Evolutionary conservation across 1,139 yeast species (phyloP), one percentile per base, ranked within the genome.

Genomic region (Suhomyces bribrorum): DNA sequence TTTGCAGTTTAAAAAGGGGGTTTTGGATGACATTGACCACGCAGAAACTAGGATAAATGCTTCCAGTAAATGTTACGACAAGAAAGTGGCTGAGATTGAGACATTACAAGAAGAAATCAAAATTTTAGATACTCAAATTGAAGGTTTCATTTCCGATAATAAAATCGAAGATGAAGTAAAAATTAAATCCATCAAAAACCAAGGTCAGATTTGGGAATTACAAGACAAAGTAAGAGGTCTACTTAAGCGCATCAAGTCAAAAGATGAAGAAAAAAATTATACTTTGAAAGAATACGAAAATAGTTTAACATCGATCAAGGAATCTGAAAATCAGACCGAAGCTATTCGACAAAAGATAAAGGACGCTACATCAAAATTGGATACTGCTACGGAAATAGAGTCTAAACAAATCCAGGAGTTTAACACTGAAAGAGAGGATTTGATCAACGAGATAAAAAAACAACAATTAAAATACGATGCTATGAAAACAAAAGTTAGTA

Each of bases 201-300:
- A 72, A 57, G 25, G 67, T 44, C 44, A 64, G 57, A 57, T 72
- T 56, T 54, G 72, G 76, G 46, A 68, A 49, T 45, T 59, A 62
- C 57, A 69, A 65, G 46, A 66, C 51, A 32, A 73, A 59, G 52
- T 63, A 61, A 32, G 69, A 57, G 48, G 67, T 47, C 41, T 66
- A 61, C 43, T 69, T 53, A 37, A 67, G 57, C 51, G 62, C 54
- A 54, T 64, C 45, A 38, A 69, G 52, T 40, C 71, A 57, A 53
- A 68, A 61, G 49, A 58, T 40, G 56, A 71, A 24, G 96, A 88
- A 50, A 77, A 73, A 41, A 76, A 68, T 37, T 88, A 86, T 56
- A 83, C 85, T 79, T 61, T 69, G 7, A 69, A 68, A 27, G 95
- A 89, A 57, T 77, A 81, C 38, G 71, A 70, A 34, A 77, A 81